These are phyloP conservation scores for Rhizopus sp. DNA, from an alignment of 371 early-diverging fungal species.

Conservation along the genomic window DNA sequence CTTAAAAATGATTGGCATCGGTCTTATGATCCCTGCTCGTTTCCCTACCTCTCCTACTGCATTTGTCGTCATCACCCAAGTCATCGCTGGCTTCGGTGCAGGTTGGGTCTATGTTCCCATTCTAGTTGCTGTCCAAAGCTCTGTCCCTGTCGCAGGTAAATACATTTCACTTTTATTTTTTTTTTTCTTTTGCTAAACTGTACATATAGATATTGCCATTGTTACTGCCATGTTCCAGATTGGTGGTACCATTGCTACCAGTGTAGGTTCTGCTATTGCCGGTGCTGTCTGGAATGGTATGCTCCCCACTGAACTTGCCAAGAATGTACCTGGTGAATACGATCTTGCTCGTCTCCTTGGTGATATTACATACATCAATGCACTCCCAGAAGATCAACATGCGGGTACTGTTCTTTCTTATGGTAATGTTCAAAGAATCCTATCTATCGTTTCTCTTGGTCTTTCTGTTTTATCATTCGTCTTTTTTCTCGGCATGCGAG, in stretches of 20 bases:
- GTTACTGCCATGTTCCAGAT: slow-evolving; percentile 37
- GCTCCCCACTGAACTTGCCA: slow-evolving; percentile 32
- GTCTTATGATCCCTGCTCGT: slow-evolving; percentile 50
- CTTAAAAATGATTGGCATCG: slow-evolving; percentile 44
- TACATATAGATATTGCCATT: slow-evolving; percentile 39
- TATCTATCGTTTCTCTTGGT: slow-evolving; percentile 32
- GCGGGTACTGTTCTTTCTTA: slow-evolving; percentile 28
- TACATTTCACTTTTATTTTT: neutral
- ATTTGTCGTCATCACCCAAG: slow-evolving; percentile 40
- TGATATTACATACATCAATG: slow-evolving; percentile 24
- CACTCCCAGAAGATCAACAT: slow-evolving; percentile 33
- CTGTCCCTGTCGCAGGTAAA: slow-evolving; percentile 38
- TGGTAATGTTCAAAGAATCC: slow-evolving; percentile 34
- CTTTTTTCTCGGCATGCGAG: slow-evolving; percentile 36
- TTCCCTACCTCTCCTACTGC: slow-evolving; percentile 28
- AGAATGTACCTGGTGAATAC: slow-evolving; percentile 43
- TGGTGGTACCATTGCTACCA: slow-evolving; percentile 39
- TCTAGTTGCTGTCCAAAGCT: slow-evolving; percentile 42
- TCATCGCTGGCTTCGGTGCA: slow-evolving; percentile 42
- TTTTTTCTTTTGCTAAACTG: neutral
- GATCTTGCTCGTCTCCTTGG: slow-evolving; percentile 27
- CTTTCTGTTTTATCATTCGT: slow-evolving; percentile 26
- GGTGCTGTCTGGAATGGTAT: slow-evolving; percentile 44
- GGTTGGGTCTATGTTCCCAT: slow-evolving; percentile 38
- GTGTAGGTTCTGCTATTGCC: slow-evolving; percentile 38